Percentiles rank a stretch among this genome's conserved stretches.
Conservation (phyloP, 2,329 filamentous ascomycete species). For the Pseudogymnoascus sp. region DNA sequence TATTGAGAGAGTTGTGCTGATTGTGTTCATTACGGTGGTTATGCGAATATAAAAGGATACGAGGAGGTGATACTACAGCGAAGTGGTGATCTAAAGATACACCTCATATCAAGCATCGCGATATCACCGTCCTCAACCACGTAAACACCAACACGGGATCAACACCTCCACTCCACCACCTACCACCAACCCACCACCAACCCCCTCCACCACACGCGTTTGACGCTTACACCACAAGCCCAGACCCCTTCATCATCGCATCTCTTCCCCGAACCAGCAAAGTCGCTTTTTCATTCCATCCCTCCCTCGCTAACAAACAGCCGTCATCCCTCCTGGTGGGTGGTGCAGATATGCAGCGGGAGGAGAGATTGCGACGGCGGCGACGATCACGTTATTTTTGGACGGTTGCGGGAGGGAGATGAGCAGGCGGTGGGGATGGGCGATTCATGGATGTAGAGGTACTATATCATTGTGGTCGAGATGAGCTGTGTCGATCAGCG, state of each 20-base stretch:
- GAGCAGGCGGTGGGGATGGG: too few species aligned
- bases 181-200: not conserved
- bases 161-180: not conserved
- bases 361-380: not conserved
- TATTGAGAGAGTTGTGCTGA: too few species aligned
- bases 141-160: not conserved
- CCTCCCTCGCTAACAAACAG: not conserved
- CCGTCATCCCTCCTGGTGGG: not conserved
- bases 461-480: too few species aligned
- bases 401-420: not conserved
- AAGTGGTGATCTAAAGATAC: not conserved
- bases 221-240: not conserved
- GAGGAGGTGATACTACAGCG: too few species aligned
- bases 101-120: not conserved
- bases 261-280: not conserved
- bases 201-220: not conserved
- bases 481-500: too few species aligned
- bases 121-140: not conserved
- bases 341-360: too few species aligned
- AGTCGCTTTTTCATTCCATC: not conserved
- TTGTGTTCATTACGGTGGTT: not conserved
- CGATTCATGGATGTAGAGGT: too few species aligned
- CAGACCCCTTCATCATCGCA: not conserved
- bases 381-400: not conserved
- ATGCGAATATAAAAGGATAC: not conserved